Conservation (phyloP, 2,329 filamentous ascomycete genomes). For the Alternaria sp. region DNA sequence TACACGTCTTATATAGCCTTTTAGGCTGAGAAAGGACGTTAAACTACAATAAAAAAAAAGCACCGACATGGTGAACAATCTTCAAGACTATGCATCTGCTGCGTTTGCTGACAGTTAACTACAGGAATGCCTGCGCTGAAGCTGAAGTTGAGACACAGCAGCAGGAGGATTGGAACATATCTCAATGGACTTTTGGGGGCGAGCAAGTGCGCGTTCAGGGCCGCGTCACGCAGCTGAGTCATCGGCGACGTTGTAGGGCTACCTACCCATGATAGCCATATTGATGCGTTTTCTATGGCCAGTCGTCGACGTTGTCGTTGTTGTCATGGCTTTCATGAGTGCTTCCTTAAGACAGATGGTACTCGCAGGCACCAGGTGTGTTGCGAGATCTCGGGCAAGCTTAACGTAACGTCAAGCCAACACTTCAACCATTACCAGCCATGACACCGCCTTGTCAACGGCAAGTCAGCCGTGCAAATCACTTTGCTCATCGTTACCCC, state of each 20-base stretch:
- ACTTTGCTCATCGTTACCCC: neutral
- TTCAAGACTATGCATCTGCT: neutral
- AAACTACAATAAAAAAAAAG: no score
- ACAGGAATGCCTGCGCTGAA: neutral
- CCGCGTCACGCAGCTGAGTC: neutral
- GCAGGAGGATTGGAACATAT: no score
- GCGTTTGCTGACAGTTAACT: neutral
- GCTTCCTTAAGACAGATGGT: neutral
- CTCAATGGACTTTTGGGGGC: no score
- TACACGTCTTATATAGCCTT: no score
- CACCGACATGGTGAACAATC: neutral
- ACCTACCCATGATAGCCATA: neutral
- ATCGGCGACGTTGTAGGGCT: neutral
- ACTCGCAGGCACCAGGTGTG: neutral
- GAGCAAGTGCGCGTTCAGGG: slow-evolving; percentile 1
- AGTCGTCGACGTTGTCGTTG: neutral
- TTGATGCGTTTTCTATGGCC: neutral
- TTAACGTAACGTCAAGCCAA: neutral
- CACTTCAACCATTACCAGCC: neutral
- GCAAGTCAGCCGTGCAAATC: neutral
- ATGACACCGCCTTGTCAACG: neutral
- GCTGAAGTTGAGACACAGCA: no score
- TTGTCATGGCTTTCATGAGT: neutral
- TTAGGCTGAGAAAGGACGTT: no score
- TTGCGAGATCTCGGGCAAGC: neutral